Evolutionary conservation across 148 eudicot genomes (phyloP).

Genomic region (Fagopyrum homotropicum): DNA sequence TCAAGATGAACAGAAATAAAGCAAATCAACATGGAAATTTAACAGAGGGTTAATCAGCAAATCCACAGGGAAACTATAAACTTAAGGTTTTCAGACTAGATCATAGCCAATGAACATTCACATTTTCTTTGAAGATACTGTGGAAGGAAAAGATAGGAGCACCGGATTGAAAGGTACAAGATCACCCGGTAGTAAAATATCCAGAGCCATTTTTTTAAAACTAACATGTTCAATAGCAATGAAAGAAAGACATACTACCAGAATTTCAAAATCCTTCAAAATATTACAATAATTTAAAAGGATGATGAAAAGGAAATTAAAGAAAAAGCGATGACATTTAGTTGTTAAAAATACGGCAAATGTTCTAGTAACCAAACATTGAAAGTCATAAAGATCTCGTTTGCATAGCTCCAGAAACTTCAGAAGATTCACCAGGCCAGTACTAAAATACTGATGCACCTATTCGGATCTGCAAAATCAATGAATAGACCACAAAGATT

Average conservation of each 20-base stretch:
- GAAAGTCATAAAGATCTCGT: constrained; percentile 54
- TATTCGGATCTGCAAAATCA: constrained; percentile 81
- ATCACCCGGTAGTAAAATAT: constrained; percentile 23
- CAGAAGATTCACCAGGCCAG: constrained; percentile 82
- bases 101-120: background rate
- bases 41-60: background rate
- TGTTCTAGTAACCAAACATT: constrained; percentile 29
- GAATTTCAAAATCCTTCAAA: constrained; percentile 26
- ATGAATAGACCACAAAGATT: constrained; percentile 44
- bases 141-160: background rate
- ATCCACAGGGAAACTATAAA: background rate
- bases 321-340: constrained; percentile 31
- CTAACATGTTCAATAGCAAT: constrained; percentile 19
- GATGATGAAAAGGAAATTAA: constrained; percentile 7
- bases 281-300: constrained; percentile 32
- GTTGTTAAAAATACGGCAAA: constrained; percentile 28
- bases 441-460: constrained; percentile 68
- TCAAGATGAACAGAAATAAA: background rate
- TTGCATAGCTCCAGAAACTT: constrained; percentile 79
- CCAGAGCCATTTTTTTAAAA: constrained; percentile 24
- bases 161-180: background rate
- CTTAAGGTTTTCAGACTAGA: background rate
- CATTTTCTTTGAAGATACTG: background rate
- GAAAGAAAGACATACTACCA: constrained; percentile 16
- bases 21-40: background rate